Evolutionary conservation across 306 rosid species (phyloP).

Genomic region (Chamaecrista fasciculata): DNA sequence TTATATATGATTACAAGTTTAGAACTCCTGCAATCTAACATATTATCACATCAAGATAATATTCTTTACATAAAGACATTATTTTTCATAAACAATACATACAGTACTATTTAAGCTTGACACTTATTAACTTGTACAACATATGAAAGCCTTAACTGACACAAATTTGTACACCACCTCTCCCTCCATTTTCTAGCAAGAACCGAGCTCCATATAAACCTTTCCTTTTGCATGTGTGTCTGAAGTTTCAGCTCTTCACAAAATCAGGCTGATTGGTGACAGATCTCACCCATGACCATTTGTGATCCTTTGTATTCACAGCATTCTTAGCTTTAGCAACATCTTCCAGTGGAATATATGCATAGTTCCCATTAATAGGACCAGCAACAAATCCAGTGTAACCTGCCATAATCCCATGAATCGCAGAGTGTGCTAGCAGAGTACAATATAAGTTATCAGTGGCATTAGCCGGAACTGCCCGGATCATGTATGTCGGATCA

Average conservation of each 20-base stretch:
- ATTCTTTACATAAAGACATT: no score
- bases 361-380: conserved; percentile 40
- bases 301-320: conserved; percentile 61
- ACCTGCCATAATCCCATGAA: conserved; percentile 91
- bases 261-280: conserved; percentile 87
- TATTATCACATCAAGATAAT: no score
- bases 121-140: no score
- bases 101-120: no score
- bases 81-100: no score
- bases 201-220: conserved; percentile 3
- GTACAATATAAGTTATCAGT: conserved; percentile 65
- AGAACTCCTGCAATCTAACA: no score
- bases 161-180: no score
- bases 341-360: conserved; percentile 79
- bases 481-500: conserved; percentile 91
- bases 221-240: not conserved
- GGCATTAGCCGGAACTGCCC: conserved; percentile 82
- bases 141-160: no score
- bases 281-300: conserved; percentile 96
- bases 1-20: no score
- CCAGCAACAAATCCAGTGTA: conserved; percentile 81
- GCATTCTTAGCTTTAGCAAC: conserved; percentile 62
- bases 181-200: no score
- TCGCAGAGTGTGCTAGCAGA: conserved; percentile 76
- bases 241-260: conserved; percentile 23